Percentiles rank a stretch among this genome's conserved stretches.
These are phyloP conservation scores for Ophiostoma sp. DNA, from an alignment of 2,329 filamentous ascomycete species.

Conservation along the genomic window DNA sequence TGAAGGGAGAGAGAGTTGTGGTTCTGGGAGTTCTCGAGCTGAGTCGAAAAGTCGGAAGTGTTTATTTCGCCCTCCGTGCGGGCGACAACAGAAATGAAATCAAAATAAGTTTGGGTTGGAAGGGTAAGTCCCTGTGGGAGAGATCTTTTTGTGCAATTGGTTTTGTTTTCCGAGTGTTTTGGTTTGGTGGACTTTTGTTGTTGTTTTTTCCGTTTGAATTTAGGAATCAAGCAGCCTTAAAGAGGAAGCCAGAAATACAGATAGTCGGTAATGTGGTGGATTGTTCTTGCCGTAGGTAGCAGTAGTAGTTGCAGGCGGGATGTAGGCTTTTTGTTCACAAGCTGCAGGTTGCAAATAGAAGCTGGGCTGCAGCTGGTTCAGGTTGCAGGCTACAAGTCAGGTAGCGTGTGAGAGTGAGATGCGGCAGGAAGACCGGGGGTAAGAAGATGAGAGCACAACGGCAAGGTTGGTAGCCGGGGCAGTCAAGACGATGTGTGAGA, in stretches of 20 bases:
- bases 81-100: neutral
- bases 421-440: neutral
- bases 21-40: neutral
- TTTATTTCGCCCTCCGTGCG: slow-evolving; percentile 5
- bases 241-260: neutral
- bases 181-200: neutral
- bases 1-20: neutral
- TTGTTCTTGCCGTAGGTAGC: slow-evolving; percentile 4
- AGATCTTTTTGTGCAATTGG: neutral
- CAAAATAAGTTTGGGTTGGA: neutral
- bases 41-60: neutral
- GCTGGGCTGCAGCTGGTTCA: neutral
- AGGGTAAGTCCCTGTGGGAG: neutral
- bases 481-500: neutral
- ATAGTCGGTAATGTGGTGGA: neutral
- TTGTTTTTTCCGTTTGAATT: neutral
- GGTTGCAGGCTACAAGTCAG: neutral
- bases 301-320: slow-evolving; percentile 15
- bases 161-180: neutral
- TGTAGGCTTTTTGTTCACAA: neutral
- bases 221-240: neutral
- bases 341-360: neutral
- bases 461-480: neutral
- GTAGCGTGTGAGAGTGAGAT: neutral
- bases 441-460: neutral